These are phyloP conservation scores for Jatropha multifida DNA, from an alignment of 441 rosid genomes.

Conservation along the genomic window DNA sequence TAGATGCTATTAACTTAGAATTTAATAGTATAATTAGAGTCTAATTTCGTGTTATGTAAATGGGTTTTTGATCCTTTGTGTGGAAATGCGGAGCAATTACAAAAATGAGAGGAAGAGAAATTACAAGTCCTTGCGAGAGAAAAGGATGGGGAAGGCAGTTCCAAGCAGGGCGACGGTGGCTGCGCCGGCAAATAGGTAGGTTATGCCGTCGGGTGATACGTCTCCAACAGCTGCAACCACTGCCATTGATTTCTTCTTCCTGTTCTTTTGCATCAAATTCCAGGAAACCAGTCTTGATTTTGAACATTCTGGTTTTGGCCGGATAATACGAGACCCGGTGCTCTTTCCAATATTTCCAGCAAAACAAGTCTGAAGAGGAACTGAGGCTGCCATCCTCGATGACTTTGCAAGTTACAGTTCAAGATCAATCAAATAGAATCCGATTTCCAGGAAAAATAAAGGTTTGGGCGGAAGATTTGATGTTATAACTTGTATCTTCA, in stretches of 20 bases:
- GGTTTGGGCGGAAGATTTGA: neutral
- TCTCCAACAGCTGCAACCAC: conserved; percentile 84
- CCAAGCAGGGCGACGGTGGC: conserved; percentile 72
- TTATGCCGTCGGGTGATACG: conserved; percentile 75
- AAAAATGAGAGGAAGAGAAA: neutral
- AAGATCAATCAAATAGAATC: neutral
- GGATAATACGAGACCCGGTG: neutral
- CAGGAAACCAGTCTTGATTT: conserved; percentile 9
- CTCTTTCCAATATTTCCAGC: conserved; percentile 24
- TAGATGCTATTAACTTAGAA: neutral
- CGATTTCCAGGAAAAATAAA: neutral
- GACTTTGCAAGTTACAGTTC: neutral
- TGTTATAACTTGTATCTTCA: too few species aligned
- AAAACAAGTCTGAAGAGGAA: conserved; percentile 38
- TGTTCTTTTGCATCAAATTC: conserved; percentile 31
- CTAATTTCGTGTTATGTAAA: too few species aligned
- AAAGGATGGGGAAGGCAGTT: conserved; percentile 84
- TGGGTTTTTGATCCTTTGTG: too few species aligned
- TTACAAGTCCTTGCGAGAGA: conserved; percentile 88
- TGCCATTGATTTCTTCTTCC: conserved; percentile 40
- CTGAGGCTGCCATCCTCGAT: conserved; percentile 45
- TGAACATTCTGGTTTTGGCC: too few species aligned
- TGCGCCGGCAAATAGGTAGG: conserved; percentile 70
- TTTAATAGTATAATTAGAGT: neutral
- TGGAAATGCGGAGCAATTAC: too few species aligned